phyloP scores from a whole-genome alignment of 345 rosid species.

The Melastoma malabathricum region DNA sequence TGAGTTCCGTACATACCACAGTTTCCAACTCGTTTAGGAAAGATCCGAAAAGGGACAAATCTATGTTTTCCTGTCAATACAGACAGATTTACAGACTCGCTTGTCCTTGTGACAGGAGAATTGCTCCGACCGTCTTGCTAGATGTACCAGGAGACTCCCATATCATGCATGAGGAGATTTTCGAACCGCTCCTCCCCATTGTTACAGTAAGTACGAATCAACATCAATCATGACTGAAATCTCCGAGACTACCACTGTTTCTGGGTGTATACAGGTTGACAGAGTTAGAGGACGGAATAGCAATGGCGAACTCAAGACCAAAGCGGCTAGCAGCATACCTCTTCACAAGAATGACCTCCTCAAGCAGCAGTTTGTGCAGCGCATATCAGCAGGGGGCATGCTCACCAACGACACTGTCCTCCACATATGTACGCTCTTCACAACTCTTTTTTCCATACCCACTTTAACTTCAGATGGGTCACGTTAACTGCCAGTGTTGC shows the following conservation, averaged over 20 bases:
- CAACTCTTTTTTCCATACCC: no score
- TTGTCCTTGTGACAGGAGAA: constrained; percentile 19
- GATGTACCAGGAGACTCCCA: constrained; percentile 32
- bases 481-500: constrained; percentile 20
- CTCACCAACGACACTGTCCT: constrained; percentile 42
- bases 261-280: neutral
- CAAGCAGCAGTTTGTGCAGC: constrained; percentile 37
- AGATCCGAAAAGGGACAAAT: no score
- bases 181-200: constrained; percentile 47
- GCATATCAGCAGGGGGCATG: constrained; percentile 58
- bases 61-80: neutral
- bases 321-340: constrained; percentile 58
- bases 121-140: constrained; percentile 33
- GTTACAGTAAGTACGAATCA: constrained; percentile 21
- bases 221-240: neutral
- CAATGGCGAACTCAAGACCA: constrained; percentile 28
- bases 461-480: no score
- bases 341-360: constrained; percentile 47
- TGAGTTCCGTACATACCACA: constrained; percentile 8
- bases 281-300: constrained; percentile 20
- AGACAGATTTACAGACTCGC: neutral
- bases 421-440: constrained; percentile 23
- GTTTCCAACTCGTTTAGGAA: no score
- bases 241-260: no score
- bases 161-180: constrained; percentile 48